Conservation (phyloP, 2,329 filamentous ascomycete genomes). For the Byssochlamys sp. region DNA sequence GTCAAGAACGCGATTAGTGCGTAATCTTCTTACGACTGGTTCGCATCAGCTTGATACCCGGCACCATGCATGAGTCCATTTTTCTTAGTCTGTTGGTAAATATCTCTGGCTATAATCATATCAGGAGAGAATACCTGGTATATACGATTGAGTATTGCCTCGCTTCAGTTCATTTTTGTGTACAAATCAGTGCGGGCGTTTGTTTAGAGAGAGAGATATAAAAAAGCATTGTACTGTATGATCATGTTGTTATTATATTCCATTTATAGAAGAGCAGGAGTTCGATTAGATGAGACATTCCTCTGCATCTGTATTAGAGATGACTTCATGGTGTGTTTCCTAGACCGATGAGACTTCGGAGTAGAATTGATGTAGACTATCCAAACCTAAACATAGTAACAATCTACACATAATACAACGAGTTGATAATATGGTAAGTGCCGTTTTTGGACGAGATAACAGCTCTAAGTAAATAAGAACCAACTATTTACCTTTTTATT, state of each 20-base stretch:
- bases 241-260: not conserved
- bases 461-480: too few species aligned
- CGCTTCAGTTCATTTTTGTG: not conserved
- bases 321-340: too few species aligned
- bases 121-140: not conserved
- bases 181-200: not conserved
- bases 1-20: constrained; percentile 58
- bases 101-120: not conserved
- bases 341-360: too few species aligned
- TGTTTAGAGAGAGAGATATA: not conserved
- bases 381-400: too few species aligned
- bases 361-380: too few species aligned
- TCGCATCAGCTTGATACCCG: not conserved
- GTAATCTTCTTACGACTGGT: constrained; percentile 3
- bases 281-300: not conserved
- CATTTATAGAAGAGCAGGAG: not conserved
- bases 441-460: too few species aligned
- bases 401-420: too few species aligned
- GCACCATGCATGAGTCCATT: not conserved
- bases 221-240: not conserved
- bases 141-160: not conserved
- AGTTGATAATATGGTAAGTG: too few species aligned
- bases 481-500: too few species aligned
- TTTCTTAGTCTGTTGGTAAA: not conserved
- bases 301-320: too few species aligned